Percentiles rank a stretch among this genome's conserved stretches.
Evolutionary conservation across 208 protist genomes (phyloP).

Genomic region (Leishmania mexicana): DNA sequence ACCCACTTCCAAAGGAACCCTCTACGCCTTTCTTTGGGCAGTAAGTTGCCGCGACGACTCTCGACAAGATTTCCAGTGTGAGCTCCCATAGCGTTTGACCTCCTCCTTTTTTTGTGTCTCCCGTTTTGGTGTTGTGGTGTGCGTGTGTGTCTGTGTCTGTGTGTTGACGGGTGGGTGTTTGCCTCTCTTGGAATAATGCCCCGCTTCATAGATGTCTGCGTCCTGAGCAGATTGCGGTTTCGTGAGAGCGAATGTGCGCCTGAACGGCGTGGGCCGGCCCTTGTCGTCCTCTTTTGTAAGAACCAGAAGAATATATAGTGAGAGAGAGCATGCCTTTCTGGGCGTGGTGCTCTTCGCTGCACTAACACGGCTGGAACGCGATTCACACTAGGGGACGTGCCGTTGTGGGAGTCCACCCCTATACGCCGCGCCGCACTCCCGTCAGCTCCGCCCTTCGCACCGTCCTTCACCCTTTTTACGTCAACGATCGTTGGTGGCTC

Average conservation of each 20-base stretch:
- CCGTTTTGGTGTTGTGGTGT: not conserved
- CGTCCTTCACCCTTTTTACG: constrained; percentile 3
- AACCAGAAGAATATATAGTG: not conserved
- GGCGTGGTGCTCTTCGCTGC: not conserved
- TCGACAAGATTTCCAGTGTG: no score
- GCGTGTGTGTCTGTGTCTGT: not conserved
- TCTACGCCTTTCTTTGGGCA: no score
- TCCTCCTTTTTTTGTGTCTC: no score
- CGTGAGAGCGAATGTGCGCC: not conserved
- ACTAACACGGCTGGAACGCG: not conserved
- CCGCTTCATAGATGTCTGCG: constrained; percentile 1
- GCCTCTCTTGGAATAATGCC: not conserved
- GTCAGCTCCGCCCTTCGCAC: not conserved
- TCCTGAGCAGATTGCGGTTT: not conserved
- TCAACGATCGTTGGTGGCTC: not conserved
- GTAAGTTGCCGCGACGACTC: no score
- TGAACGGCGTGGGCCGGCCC: not conserved
- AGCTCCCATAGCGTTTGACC: no score
- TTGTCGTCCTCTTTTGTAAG: not conserved
- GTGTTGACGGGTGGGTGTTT: constrained; percentile 6
- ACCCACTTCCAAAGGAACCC: no score
- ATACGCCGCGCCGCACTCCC: no score
- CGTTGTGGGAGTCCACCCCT: not conserved
- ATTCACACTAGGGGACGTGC: no score
- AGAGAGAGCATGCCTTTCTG: not conserved